These are phyloP conservation scores for Heliamphora exappendiculata DNA, from an alignment of 148 eudicot species.

Conservation along the genomic window DNA sequence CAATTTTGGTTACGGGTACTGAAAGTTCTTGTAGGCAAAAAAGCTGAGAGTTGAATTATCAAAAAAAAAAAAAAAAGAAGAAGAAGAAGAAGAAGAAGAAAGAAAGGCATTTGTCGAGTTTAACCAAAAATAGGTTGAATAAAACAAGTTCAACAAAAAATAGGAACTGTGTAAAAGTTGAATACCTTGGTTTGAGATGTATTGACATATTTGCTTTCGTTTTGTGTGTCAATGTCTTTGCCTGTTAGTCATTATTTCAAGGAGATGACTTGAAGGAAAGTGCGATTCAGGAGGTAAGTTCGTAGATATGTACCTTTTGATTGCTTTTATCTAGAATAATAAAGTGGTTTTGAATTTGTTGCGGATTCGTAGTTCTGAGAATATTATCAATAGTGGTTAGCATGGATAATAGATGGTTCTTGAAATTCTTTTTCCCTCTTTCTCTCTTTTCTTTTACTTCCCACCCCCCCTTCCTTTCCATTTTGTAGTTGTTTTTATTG, in stretches of 20 bases:
- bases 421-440: background rate
- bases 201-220: slow-evolving; percentile 4
- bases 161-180: background rate
- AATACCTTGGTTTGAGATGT: background rate
- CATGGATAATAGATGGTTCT: background rate
- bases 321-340: background rate
- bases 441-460: background rate
- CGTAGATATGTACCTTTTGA: background rate
- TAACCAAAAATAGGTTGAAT: background rate
- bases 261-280: slow-evolving; percentile 74
- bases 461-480: background rate
- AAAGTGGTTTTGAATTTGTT: background rate
- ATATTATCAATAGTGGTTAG: background rate
- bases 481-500: background rate
- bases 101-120: background rate
- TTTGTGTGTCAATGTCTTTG: slow-evolving; percentile 11
- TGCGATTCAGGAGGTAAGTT: slow-evolving; percentile 80
- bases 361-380: slow-evolving; percentile 1
- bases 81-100: background rate
- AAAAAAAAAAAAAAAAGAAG: background rate
- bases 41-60: background rate
- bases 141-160: background rate
- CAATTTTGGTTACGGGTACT: background rate
- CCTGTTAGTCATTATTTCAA: slow-evolving; percentile 64
- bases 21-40: background rate